Evolutionary conservation across 164 flowering plant genomes (phyloP).

Genomic region (Magnolia kwangsiensis): DNA sequence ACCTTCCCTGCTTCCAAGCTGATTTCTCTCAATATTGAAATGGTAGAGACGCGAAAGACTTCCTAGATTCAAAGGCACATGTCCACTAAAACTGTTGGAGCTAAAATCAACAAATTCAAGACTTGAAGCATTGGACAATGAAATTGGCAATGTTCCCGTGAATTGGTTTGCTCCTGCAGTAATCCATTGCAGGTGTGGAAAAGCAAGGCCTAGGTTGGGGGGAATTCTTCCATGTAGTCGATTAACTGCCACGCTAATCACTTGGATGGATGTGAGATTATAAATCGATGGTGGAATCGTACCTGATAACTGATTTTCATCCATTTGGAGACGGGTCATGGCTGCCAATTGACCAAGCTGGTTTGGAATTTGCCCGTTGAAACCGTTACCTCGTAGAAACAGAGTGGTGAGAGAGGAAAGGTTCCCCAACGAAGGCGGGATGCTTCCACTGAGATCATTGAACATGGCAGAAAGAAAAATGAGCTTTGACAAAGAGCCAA

Average conservation of each 20-base stretch:
- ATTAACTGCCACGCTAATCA: conserved; percentile 32
- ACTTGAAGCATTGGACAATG: no score
- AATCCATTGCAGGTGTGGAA: no score
- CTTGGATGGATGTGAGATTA: conserved; percentile 38
- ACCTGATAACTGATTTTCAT: conserved; percentile 35
- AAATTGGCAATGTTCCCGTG: no score
- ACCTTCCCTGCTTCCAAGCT: neutral
- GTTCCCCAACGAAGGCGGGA: conserved; percentile 39
- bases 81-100: no score
- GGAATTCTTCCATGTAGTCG: conserved; percentile 26
- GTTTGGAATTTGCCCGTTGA: conserved; percentile 33
- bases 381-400: conserved; percentile 16
- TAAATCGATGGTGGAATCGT: conserved; percentile 37
- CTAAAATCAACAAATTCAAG: no score
- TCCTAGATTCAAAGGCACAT: no score
- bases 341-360: conserved; percentile 24
- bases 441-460: conserved; percentile 31
- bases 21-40: neutral
- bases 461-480: conserved; percentile 18
- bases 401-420: conserved; percentile 28
- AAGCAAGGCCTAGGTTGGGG: conserved; percentile 11
- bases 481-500: conserved; percentile 26
- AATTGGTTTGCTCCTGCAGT: no score
- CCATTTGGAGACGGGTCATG: conserved; percentile 28
- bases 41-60: neutral